Evolutionary conservation across 768 basidiomycete genomes (phyloP).

Genomic region (Pleurotus salmoneostramineus): DNA sequence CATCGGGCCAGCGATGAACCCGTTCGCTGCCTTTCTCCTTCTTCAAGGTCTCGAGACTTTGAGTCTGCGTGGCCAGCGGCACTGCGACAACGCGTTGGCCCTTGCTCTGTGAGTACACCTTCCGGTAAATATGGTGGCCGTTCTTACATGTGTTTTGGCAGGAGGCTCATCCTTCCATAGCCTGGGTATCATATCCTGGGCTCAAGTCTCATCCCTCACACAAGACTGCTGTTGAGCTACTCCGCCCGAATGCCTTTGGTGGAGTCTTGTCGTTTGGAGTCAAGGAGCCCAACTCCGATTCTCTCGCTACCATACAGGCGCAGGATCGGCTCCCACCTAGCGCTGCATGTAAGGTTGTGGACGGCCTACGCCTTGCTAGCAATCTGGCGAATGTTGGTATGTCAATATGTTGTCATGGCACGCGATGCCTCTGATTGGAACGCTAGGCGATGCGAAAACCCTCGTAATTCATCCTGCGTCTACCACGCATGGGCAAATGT

Average conservation of each 20-base stretch:
- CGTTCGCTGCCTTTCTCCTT: slow-evolving; percentile 71
- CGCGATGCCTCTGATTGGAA: not conserved
- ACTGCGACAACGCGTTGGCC: slow-evolving; percentile 65
- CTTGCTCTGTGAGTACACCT: slow-evolving; percentile 46
- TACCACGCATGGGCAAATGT: slow-evolving; percentile 74
- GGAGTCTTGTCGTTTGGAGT: slow-evolving; percentile 80
- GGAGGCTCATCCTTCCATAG: slow-evolving; percentile 58
- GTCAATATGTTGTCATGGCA: slow-evolving; percentile 12
- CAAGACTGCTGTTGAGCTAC: slow-evolving; percentile 47
- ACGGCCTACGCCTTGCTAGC: slow-evolving; percentile 66
- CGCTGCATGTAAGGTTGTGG: slow-evolving; percentile 59
- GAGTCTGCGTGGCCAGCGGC: slow-evolving; percentile 65
- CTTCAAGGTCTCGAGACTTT: slow-evolving; percentile 81
- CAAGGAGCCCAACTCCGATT: slow-evolving; percentile 32
- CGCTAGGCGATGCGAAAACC: slow-evolving; percentile 64
- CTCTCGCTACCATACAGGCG: too few relatives aligned
- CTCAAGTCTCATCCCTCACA: slow-evolving; percentile 60
- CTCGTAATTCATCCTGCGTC: slow-evolving; percentile 76
- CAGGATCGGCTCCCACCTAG: too few relatives aligned
- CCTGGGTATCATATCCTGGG: slow-evolving; percentile 81
- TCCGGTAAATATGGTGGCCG: not conserved
- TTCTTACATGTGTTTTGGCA: slow-evolving; percentile 15
- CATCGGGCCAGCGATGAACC: slow-evolving; percentile 61
- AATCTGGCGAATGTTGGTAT: slow-evolving; percentile 69
- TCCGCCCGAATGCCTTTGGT: slow-evolving; percentile 54